Evolutionary conservation across 2,329 filamentous ascomycete genomes (phyloP).

Genomic region (Cercospora sp.): DNA sequence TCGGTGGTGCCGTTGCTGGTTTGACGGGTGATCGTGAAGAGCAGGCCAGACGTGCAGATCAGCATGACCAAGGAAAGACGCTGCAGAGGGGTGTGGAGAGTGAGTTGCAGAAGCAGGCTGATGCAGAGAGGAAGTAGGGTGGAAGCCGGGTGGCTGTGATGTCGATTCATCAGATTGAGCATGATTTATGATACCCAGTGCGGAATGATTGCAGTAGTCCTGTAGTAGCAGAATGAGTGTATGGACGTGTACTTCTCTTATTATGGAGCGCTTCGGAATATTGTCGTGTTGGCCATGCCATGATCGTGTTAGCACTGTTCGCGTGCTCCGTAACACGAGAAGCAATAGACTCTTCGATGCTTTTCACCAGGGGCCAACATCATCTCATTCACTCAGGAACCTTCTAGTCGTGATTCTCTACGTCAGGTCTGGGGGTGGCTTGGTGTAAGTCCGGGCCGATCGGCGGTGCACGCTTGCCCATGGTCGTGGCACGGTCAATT

Average conservation of each 20-base stretch:
- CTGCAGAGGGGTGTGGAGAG: slow-evolving; percentile 78
- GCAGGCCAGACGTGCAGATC: slow-evolving; percentile 63
- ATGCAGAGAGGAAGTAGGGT: slow-evolving; percentile 18
- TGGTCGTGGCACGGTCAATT: neutral
- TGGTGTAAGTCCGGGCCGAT: neutral
- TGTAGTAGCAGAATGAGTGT: neutral
- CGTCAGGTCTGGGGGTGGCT: neutral
- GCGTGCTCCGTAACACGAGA: neutral
- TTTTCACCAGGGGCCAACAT: neutral
- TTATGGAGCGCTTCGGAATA: neutral
- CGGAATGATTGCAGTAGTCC: neutral
- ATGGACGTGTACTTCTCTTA: neutral
- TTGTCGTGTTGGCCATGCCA: neutral
- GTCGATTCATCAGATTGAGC: neutral
- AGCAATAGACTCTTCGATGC: neutral
- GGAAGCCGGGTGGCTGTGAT: neutral
- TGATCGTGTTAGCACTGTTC: neutral
- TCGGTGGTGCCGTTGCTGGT: slow-evolving; percentile 71
- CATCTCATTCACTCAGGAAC: neutral
- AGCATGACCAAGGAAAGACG: slow-evolving; percentile 82
- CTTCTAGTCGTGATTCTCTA: neutral
- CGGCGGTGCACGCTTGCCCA: neutral
- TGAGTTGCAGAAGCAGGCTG: slow-evolving; percentile 71
- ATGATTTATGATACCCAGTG: slow-evolving; percentile 2
- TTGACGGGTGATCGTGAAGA: slow-evolving; percentile 56